phyloP scores from a whole-genome alignment of 139 green algal genomes.

The Edaphochlamys debaryana region DNA sequence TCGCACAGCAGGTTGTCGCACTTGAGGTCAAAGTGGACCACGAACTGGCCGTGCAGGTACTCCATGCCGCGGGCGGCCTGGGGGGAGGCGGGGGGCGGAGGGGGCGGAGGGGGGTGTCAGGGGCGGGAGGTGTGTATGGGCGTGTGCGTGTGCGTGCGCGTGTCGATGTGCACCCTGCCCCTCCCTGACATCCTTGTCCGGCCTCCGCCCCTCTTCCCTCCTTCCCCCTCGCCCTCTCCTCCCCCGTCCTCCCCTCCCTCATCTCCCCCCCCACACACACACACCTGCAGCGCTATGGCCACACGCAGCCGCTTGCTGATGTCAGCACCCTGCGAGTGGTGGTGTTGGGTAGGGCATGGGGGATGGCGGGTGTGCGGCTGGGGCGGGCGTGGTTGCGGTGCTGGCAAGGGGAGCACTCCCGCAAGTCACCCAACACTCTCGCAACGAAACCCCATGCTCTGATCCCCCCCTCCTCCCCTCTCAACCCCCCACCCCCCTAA shows the following conservation, averaged over 20 bases:
- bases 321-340: constrained; percentile 8
- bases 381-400: background rate
- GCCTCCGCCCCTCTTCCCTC: no score
- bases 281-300: constrained; percentile 20
- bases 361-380: background rate
- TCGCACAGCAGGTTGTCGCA: constrained; percentile 80
- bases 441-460: no score
- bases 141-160: background rate
- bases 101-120: background rate
- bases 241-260: no score
- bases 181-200: no score
- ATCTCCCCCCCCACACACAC: no score
- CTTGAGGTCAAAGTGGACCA: constrained; percentile 71
- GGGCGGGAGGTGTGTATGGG: background rate
- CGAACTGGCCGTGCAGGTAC: constrained; percentile 71
- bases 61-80: constrained; percentile 76
- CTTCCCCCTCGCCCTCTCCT: no score
- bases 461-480: no score
- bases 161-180: no score
- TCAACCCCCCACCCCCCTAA: no score
- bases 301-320: constrained; percentile 8
- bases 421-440: no score
- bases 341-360: background rate
- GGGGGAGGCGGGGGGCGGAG: constrained; percentile 44
- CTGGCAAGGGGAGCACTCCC: background rate